Conservation (phyloP, 73 alveolate species). For the Blepharisma japonicum region DNA sequence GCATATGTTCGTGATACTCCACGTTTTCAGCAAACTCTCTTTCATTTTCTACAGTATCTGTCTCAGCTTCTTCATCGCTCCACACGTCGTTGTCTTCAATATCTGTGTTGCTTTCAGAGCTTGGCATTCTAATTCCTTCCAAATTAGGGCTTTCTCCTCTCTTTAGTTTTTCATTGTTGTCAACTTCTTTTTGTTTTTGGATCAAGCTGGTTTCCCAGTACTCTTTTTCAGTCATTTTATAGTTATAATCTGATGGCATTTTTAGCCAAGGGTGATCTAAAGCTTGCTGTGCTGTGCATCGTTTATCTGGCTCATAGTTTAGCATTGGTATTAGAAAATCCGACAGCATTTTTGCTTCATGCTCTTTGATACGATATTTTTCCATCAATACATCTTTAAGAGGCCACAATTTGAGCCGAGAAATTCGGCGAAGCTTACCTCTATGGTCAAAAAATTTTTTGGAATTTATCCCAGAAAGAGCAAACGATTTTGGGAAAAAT, state of each 20-base stretch:
- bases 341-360: constrained; percentile 86
- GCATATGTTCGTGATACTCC: constrained; percentile 23
- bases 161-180: constrained; percentile 21
- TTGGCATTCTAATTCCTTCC: constrained; percentile 29
- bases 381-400: constrained; percentile 80
- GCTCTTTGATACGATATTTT: constrained; percentile 83
- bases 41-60: neutral
- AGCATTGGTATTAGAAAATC: constrained; percentile 94
- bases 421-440: constrained; percentile 68
- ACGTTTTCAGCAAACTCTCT: constrained; percentile 19
- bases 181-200: constrained; percentile 47
- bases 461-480: constrained; percentile 49
- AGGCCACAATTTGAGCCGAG: constrained; percentile 82
- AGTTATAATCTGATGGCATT: constrained; percentile 62
- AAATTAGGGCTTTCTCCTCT: constrained; percentile 23
- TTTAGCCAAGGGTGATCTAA: constrained; percentile 86
- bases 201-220: constrained; percentile 50
- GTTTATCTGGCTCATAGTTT: constrained; percentile 72
- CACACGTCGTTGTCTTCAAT: neutral
- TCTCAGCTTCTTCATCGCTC: neutral
- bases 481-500: constrained; percentile 32
- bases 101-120: constrained; percentile 11
- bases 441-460: constrained; percentile 59
- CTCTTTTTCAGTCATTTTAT: constrained; percentile 58
- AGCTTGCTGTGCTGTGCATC: constrained; percentile 88